These are phyloP conservation scores for Cladosporium sp. DNA, from an alignment of 2,329 filamentous ascomycete species.

Conservation along the genomic window DNA sequence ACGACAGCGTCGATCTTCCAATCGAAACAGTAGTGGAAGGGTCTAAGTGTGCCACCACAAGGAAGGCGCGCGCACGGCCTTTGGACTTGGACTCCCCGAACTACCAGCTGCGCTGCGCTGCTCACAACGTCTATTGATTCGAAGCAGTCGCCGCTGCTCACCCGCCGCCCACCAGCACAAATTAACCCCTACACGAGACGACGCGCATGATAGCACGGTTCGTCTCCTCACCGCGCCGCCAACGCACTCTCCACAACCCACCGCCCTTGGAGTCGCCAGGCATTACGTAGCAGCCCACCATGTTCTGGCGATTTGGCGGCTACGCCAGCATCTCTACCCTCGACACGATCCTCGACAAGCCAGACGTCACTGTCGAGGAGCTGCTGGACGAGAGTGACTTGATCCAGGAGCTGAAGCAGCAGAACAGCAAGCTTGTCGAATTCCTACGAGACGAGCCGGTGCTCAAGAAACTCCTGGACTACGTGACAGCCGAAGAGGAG, in stretches of 20 bases:
- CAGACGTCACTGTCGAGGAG: conserved; percentile 90
- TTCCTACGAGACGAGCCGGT: conserved; percentile 85
- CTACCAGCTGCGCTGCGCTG: not conserved
- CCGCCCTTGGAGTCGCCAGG: conserved; percentile 5
- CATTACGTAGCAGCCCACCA: conserved; percentile 50
- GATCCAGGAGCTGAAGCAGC: conserved; percentile 95
- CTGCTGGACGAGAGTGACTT: conserved; percentile 93
- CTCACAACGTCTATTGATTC: conserved; percentile 11
- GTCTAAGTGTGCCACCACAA: not conserved
- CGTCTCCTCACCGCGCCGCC: conserved; percentile 5
- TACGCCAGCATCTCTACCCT: conserved; percentile 97
- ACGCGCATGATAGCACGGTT: conserved; percentile 10
- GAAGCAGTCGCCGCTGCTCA: conserved; percentile 3
- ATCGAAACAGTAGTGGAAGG: not conserved
- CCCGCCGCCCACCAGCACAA: conserved; percentile 2
- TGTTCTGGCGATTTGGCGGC: conserved; percentile 99
- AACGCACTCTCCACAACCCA: conserved; percentile 8
- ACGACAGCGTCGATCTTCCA: not conserved
- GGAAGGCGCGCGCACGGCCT: not conserved
- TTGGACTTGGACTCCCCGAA: conserved; percentile 1
- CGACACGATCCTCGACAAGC: conserved; percentile 93
- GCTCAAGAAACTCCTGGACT: conserved; percentile 79
- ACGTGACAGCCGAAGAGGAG: conserved; percentile 75
- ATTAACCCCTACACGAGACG: not conserved
- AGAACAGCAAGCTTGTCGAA: conserved; percentile 96